These are phyloP conservation scores for Protomyces arabidopsidicola DNA, from an alignment of 1,139 yeast species.

Conservation along the genomic window DNA sequence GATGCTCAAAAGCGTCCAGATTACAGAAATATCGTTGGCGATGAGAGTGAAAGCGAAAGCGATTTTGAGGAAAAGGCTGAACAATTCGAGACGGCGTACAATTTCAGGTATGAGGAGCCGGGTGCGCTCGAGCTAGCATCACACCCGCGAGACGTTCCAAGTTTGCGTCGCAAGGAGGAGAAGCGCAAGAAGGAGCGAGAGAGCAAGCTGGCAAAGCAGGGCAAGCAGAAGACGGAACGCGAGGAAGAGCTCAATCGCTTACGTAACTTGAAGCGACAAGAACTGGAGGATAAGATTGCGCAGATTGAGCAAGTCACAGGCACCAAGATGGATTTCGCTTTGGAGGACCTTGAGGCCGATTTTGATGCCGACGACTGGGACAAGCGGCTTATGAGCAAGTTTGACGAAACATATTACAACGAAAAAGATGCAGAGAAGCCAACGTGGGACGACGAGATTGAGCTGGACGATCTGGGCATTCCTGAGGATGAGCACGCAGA, in stretches of 20 bases:
- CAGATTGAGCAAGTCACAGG: constrained; percentile 82
- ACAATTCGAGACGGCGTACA: constrained; percentile 83
- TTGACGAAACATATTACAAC: constrained; percentile 70
- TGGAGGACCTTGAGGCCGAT: constrained; percentile 73
- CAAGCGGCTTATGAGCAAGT: constrained; percentile 72
- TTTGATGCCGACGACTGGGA: constrained; percentile 95
- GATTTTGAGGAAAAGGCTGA: constrained; percentile 92
- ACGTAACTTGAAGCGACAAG: constrained; percentile 69
- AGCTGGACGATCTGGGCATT: constrained; percentile 36
- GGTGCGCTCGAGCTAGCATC: constrained; percentile 85
- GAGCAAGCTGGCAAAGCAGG: constrained; percentile 54
- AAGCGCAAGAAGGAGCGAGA: constrained; percentile 81
- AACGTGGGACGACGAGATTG: constrained; percentile 49
- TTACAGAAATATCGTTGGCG: constrained; percentile 44
- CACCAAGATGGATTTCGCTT: constrained; percentile 48
- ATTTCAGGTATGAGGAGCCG: constrained; percentile 82
- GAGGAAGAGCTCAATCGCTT: constrained; percentile 64
- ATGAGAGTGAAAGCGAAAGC: constrained; percentile 60
- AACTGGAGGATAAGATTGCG: constrained; percentile 69
- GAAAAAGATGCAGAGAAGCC: constrained; percentile 53
- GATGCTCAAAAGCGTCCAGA: constrained; percentile 37
- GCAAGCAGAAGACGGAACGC: constrained; percentile 51
- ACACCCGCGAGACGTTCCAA: constrained; percentile 86
- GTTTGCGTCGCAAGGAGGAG: constrained; percentile 74
- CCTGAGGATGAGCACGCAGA: constrained; percentile 38